These are phyloP conservation scores for Cutaneotrichosporon spelunceum DNA, from an alignment of 1,284 basidiomycete genomes.

Conservation along the genomic window DNA sequence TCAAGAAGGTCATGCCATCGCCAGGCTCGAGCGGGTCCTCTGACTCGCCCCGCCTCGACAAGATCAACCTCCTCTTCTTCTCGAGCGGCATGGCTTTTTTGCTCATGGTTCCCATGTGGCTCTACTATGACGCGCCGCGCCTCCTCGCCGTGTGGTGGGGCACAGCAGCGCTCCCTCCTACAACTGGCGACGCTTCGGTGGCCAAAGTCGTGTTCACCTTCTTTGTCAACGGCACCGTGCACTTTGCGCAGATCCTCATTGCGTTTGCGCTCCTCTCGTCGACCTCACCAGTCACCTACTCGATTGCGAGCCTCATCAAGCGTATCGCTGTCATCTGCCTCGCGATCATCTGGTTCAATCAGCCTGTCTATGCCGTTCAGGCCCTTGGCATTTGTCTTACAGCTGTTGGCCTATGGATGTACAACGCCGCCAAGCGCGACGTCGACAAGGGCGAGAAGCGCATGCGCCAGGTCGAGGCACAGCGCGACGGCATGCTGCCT, in stretches of 20 bases:
- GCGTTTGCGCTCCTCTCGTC: conserved; percentile 94
- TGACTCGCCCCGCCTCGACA: conserved; percentile 71
- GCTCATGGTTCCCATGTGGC: conserved; percentile 91
- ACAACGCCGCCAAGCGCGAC: conserved; percentile 88
- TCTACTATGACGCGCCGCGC: conserved; percentile 73
- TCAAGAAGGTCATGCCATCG: conserved; percentile 92
- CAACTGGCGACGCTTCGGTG: conserved; percentile 10
- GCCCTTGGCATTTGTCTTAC: conserved; percentile 82
- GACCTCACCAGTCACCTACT: conserved; percentile 97
- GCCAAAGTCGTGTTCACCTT: conserved; percentile 62
- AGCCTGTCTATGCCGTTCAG: conserved; percentile 79
- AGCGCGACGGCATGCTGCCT: conserved; percentile 56
- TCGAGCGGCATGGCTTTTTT: conserved; percentile 91
- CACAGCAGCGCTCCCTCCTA: conserved; percentile 15
- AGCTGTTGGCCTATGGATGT: conserved; percentile 89
- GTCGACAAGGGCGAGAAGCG: conserved; percentile 90
- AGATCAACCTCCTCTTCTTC: conserved; percentile 93
- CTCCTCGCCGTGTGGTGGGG: conserved; percentile 55
- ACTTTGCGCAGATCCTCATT: conserved; percentile 95
- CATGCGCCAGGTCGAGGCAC: conserved; percentile 68
- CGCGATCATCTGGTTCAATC: conserved; percentile 95
- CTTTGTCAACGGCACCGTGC: conserved; percentile 87
- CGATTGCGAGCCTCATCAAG: conserved; percentile 95
- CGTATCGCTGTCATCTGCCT: conserved; percentile 97
- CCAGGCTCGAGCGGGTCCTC: conserved; percentile 52